Evolutionary conservation across 495 filamentous ascomycete genomes (phyloP).

Genomic region (Neurospora intermedia): DNA sequence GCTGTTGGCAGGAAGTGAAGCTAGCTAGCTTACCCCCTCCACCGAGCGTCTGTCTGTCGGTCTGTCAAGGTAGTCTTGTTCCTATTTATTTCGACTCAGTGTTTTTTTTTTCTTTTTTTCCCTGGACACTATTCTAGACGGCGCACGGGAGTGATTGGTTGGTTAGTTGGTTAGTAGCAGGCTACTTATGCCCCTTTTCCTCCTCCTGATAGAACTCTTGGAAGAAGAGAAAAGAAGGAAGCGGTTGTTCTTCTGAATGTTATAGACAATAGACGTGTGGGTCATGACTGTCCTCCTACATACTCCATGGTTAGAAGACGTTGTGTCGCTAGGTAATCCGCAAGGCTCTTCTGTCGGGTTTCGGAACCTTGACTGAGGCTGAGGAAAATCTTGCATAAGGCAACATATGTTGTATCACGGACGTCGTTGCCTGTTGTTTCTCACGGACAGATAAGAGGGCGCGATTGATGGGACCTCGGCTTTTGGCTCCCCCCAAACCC

Average conservation of each 20-base stretch:
- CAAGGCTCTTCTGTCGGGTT: background rate
- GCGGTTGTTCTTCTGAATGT: background rate
- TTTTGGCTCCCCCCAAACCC: background rate
- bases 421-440: background rate
- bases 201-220: background rate
- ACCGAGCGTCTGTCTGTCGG: background rate
- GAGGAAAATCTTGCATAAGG: background rate
- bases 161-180: background rate
- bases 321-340: background rate
- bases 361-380: background rate
- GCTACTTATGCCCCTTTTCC: background rate
- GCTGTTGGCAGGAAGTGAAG: conserved; percentile 24
- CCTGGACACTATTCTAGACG: background rate
- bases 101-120: background rate
- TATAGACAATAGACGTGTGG: background rate
- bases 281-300: background rate
- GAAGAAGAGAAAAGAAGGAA: background rate
- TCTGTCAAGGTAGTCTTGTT: background rate
- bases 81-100: background rate
- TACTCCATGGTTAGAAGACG: background rate
- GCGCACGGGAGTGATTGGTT: background rate
- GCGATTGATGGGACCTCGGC: background rate
- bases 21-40: background rate
- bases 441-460: background rate
- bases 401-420: background rate